Conservation (phyloP, 192 early-diverging fungal species). For the Backusella parvicylindrica region DNA sequence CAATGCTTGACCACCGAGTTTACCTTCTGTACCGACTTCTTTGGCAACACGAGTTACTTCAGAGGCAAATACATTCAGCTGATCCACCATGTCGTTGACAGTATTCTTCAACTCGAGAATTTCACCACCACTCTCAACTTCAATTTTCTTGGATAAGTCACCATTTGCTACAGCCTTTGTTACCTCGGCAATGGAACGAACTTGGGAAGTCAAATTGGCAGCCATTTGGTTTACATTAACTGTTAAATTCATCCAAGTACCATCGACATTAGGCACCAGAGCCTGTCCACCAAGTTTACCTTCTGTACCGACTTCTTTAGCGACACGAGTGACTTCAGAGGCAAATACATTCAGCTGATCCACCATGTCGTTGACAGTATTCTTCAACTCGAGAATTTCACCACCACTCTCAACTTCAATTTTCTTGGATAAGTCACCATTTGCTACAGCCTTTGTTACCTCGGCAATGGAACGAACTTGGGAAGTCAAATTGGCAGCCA, state of each 20-base stretch:
- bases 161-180: slow-evolving; percentile 52
- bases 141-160: slow-evolving; percentile 49
- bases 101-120: no score
- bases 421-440: slow-evolving; percentile 51
- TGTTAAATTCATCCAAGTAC: slow-evolving; percentile 74
- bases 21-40: slow-evolving; percentile 70
- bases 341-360: slow-evolving; percentile 47
- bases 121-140: slow-evolving; percentile 50
- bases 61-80: slow-evolving; percentile 54
- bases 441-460: slow-evolving; percentile 50
- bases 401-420: slow-evolving; percentile 41
- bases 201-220: slow-evolving; percentile 49
- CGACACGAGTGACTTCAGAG: slow-evolving; percentile 47
- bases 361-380: slow-evolving; percentile 50
- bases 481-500: slow-evolving; percentile 54
- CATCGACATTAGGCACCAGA: no score
- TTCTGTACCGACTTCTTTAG: no score
- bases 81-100: slow-evolving; percentile 60
- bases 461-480: slow-evolving; percentile 55
- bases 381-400: slow-evolving; percentile 53
- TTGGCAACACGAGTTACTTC: slow-evolving; percentile 63
- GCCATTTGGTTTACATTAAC: slow-evolving; percentile 69
- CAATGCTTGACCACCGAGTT: slow-evolving; percentile 71
- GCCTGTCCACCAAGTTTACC: no score
- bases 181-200: slow-evolving; percentile 54